Conservation (phyloP, 257 asterid species). For the Verbena officinalis region DNA sequence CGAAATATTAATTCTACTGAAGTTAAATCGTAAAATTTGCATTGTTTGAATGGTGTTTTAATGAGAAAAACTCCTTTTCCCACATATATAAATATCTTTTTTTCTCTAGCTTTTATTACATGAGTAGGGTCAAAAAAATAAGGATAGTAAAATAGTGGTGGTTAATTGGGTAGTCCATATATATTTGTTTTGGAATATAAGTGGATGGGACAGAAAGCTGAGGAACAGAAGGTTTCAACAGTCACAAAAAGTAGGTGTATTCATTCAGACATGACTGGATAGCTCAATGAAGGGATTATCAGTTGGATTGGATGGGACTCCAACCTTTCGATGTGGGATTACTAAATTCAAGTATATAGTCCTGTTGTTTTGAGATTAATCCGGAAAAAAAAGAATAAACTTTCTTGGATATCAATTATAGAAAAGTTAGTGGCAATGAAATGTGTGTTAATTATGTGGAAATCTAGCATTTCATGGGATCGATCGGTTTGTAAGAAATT, state of each 20-base stretch:
- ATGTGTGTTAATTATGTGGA: slow-evolving; percentile 7
- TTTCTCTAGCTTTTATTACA: too few species aligned
- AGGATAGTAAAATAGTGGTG: slow-evolving; percentile 22
- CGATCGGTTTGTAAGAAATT: slow-evolving; percentile 14
- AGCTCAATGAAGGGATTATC: slow-evolving; percentile 55
- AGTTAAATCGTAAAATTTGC: too few species aligned
- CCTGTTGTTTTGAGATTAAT: too few species aligned
- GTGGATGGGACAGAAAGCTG: slow-evolving; percentile 86
- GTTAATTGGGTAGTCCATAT: slow-evolving; percentile 36
- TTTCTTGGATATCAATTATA: not conserved
- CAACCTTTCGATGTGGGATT: slow-evolving; percentile 43
- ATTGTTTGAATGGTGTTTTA: too few species aligned
- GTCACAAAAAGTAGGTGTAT: slow-evolving; percentile 48
- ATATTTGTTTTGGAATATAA: slow-evolving; percentile 46
- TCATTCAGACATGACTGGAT: slow-evolving; percentile 57
- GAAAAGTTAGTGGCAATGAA: slow-evolving; percentile 2
- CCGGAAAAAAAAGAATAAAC: not conserved
- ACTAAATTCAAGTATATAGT: slow-evolving; percentile 14
- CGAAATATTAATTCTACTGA: too few species aligned
- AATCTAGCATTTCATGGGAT: slow-evolving; percentile 10
- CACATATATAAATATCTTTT: too few species aligned
- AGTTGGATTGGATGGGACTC: slow-evolving; percentile 51
- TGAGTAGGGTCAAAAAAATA: slow-evolving; percentile 13
- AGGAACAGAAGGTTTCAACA: slow-evolving; percentile 80
- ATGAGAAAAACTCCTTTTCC: too few species aligned